Evolutionary conservation across 2,329 filamentous ascomycete genomes (phyloP).

Genomic region (Talaromyces sp.): DNA sequence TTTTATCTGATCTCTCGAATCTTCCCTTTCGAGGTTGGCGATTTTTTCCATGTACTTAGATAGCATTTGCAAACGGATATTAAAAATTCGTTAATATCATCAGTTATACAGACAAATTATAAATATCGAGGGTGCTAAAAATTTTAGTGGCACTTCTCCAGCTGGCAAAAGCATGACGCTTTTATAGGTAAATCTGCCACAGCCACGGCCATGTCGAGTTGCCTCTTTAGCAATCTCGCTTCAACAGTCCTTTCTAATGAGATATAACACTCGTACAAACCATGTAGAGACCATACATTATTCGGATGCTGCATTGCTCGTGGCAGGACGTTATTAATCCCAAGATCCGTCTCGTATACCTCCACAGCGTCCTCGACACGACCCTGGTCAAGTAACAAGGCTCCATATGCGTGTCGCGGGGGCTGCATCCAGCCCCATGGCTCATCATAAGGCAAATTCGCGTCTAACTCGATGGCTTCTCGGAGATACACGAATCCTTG

Average conservation of each 20-base stretch:
- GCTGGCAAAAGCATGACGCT: constrained; percentile 51
- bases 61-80: neutral
- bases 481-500: constrained; percentile 52
- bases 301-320: constrained; percentile 59
- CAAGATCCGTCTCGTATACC: constrained; percentile 54
- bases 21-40: no score
- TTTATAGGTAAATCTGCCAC: constrained; percentile 53
- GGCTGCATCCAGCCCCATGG: constrained; percentile 70
- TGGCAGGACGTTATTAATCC: constrained; percentile 50
- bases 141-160: neutral
- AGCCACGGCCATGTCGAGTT: constrained; percentile 45
- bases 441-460: constrained; percentile 57
- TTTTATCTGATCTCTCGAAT: no score
- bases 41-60: no score
- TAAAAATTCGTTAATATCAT: neutral
- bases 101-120: neutral
- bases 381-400: constrained; percentile 57
- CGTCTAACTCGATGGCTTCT: constrained; percentile 51
- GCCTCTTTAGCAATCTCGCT: constrained; percentile 37
- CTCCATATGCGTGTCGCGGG: constrained; percentile 58
- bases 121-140: neutral
- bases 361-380: constrained; percentile 44
- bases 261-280: constrained; percentile 60
- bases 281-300: constrained; percentile 67
- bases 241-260: constrained; percentile 44